phyloP scores from a whole-genome alignment of 306 rosid species.

The Glycine latifolia region DNA sequence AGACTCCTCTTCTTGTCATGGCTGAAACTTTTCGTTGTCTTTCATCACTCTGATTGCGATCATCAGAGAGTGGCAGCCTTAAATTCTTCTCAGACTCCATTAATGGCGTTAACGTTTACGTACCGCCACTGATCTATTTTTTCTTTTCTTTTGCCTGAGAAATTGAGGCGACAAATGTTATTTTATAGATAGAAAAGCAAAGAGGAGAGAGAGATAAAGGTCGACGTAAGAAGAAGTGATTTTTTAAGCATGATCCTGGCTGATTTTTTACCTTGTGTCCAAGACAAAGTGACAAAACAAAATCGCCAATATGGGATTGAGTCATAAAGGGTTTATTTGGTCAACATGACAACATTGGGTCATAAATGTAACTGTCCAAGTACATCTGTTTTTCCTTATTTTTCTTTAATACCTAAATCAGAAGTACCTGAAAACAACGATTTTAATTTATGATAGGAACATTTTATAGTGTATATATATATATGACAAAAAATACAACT shows the following conservation, averaged over 20 bases:
- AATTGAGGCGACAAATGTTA: not conserved
- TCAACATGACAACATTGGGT: not conserved
- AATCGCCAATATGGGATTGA: not conserved
- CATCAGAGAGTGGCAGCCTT: conserved; percentile 47
- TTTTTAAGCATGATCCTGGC: not conserved
- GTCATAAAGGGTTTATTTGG: not conserved
- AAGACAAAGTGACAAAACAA: not conserved
- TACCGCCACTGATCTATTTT: not conserved
- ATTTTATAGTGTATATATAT: too few relatives aligned
- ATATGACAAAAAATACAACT: too few relatives aligned
- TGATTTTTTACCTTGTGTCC: not conserved
- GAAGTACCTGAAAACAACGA: not conserved
- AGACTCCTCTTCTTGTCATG: conserved; percentile 69
- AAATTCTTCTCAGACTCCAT: conserved; percentile 1
- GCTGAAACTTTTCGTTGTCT: conserved; percentile 48
- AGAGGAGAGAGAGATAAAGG: not conserved
- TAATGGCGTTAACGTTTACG: not conserved
- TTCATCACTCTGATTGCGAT: conserved; percentile 35
- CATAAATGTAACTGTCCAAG: not conserved
- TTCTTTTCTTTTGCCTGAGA: not conserved
- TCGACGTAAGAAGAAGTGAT: not conserved
- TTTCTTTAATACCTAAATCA: not conserved
- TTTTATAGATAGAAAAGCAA: not conserved
- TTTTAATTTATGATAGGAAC: not conserved
- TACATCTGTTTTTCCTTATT: not conserved